Evolutionary conservation across 805 yeast species (phyloP).

Genomic region (Monosporozyma aquatica): DNA sequence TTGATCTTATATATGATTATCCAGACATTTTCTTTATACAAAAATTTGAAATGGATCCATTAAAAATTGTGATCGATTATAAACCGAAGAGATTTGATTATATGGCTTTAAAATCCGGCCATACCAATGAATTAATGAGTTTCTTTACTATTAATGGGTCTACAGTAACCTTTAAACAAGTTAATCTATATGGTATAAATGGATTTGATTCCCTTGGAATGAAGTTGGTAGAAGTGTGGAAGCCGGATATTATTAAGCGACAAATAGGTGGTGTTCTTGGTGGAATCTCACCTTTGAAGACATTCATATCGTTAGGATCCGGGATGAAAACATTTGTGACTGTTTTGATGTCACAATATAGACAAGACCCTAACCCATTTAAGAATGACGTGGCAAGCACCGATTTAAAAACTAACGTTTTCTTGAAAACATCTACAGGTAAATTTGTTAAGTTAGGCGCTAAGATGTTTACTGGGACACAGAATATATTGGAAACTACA

Average conservation of each 20-base stretch:
- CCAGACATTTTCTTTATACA: conserved; percentile 65
- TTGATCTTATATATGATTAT: conserved; percentile 46
- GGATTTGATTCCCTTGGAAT: conserved; percentile 58
- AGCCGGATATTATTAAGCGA: conserved; percentile 75
- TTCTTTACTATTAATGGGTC: conserved; percentile 86
- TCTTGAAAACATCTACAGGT: conserved; percentile 69
- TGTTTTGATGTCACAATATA: conserved; percentile 66
- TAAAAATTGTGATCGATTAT: conserved; percentile 69
- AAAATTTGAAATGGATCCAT: conserved; percentile 50
- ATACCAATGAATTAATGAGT: conserved; percentile 74
- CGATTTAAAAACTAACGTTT: conserved; percentile 53
- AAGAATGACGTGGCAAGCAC: not conserved
- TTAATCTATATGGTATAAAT: conserved; percentile 61
- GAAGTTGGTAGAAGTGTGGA: conserved; percentile 63
- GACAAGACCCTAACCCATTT: conserved; percentile 37
- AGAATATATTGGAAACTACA: conserved; percentile 65
- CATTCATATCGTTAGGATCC: conserved; percentile 67
- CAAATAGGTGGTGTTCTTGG: conserved; percentile 75
- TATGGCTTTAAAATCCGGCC: conserved; percentile 78
- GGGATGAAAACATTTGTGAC: conserved; percentile 68
- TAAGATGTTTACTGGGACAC: conserved; percentile 81
- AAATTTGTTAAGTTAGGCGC: conserved; percentile 78
- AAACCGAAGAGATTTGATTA: conserved; percentile 86
- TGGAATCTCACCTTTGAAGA: conserved; percentile 75
- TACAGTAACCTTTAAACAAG: conserved; percentile 50